Base-by-base conservation (phyloP, 2,329 filamentous ascomycete species). In the Diaporthe sp. region DNA sequence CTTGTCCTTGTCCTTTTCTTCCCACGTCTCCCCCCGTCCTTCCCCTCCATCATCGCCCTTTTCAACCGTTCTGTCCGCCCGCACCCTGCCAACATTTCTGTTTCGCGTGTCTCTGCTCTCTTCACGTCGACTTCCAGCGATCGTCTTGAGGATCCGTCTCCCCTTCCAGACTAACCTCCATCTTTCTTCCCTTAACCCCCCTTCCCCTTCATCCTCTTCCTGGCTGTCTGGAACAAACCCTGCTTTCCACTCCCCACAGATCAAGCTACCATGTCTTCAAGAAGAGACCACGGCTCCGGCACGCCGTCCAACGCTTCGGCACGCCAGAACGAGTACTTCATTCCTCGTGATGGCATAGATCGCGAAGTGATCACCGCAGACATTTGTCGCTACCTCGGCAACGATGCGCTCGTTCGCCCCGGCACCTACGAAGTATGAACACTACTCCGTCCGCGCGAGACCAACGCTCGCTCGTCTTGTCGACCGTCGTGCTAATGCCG, bases 331-430 rank as follows among this genome's bases (percentile, higher is more conserved):
- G 93, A 95, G 85, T 95, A 95, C 82, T 95, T 95, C 83, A 91
- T 95, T 72, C 92, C 93, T 59, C 91, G 92, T 80, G 92, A 95
- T 83, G 93, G 94, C 81, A 96, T 96, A 83, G 93, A 94, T 82
- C 92, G 93, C 79, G 93, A 96, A 84, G 94, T 96, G 80, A 95
- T 96, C 84, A 94, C 94, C 77, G 92, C 93, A 81, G 94, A 96
- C 82, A 94, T 96, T 78, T 95, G 94, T 86, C 93, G 93, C 81
- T 96, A 95, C 82, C 89, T 96, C 78, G 94, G 94, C 80, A 94
- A 94, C 83, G 94, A 96, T 87, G 94, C 94, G 78, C 89, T 94
- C 80, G 93, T 94, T 81, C 92, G 92, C 81, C 93, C 93, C 75
- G 92, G 92, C 80, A 91, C 89, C 79, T 93, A 94, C 84, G 91